phyloP scores from a whole-genome alignment of 1,284 basidiomycete species.

The Bondarzewia mesenterica region DNA sequence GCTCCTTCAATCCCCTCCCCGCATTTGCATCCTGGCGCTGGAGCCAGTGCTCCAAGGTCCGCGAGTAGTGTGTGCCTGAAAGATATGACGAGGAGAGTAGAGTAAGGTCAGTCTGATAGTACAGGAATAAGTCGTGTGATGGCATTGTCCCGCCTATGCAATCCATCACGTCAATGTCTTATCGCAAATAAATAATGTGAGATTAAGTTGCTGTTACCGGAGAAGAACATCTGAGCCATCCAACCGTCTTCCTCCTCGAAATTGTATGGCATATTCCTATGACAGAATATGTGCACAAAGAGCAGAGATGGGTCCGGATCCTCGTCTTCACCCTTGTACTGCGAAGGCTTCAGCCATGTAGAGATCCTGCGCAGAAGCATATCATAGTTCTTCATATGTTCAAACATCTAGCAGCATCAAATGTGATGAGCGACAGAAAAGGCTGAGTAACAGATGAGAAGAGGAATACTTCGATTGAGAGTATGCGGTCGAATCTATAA shows the following conservation, averaged over 20 bases:
- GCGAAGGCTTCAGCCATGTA: slow-evolving; percentile 54
- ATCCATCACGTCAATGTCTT: slow-evolving; percentile 7
- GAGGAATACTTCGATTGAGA: slow-evolving; percentile 56
- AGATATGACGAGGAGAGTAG: slow-evolving; percentile 58
- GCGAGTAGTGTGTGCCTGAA: slow-evolving; percentile 61
- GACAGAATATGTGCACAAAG: slow-evolving; percentile 76
- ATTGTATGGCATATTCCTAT: slow-evolving; percentile 60
- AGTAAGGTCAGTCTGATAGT: slow-evolving; percentile 64
- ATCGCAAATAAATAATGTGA: slow-evolving; percentile 13
- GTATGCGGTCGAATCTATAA: slow-evolving; percentile 62
- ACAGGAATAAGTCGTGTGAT: slow-evolving; percentile 62
- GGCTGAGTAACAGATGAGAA: neutral
- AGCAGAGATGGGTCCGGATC: slow-evolving; percentile 38
- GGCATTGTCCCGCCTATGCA: slow-evolving; percentile 52
- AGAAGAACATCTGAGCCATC: slow-evolving; percentile 78
- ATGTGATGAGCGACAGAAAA: no score
- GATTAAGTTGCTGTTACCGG: slow-evolving; percentile 29
- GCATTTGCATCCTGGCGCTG: slow-evolving; percentile 44
- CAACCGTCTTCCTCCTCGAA: slow-evolving; percentile 69
- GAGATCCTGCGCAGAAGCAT: slow-evolving; percentile 58
- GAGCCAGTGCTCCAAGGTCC: slow-evolving; percentile 67
- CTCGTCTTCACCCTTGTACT: slow-evolving; percentile 17
- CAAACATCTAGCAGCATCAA: slow-evolving; percentile 54
- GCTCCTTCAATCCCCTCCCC: slow-evolving; percentile 40
- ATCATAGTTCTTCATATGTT: slow-evolving; percentile 79